Evolutionary conservation across 2,329 filamentous ascomycete genomes (phyloP).

Genomic region (Aureobasidium sp.): DNA sequence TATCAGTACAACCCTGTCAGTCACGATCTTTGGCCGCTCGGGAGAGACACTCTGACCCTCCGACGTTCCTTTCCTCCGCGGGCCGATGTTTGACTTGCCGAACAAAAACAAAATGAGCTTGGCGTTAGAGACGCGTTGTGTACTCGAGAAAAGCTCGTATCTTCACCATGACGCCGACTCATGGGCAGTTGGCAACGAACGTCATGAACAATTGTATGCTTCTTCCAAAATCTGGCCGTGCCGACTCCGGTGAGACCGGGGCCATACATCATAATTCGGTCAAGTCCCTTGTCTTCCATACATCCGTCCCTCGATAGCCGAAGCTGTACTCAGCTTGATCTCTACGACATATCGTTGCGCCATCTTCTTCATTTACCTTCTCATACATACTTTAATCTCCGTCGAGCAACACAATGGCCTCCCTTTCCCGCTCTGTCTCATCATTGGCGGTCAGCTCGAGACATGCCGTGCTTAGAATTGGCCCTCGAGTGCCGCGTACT

Average conservation of each 20-base stretch:
- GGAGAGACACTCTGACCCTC: neutral
- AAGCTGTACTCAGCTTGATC: neutral
- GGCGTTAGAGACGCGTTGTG: neutral
- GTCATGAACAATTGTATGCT: neutral
- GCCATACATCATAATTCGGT: neutral
- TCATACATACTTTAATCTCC: neutral
- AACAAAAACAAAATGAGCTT: neutral
- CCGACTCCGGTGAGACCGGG: neutral
- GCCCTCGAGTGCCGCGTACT: neutral
- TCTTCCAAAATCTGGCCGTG: neutral
- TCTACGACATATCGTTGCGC: neutral
- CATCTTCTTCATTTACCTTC: neutral
- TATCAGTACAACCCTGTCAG: neutral
- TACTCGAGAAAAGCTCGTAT: neutral
- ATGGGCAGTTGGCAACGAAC: neutral
- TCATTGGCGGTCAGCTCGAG: neutral
- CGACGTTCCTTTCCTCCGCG: neutral
- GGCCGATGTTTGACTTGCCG: neutral
- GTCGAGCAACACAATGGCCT: constrained; percentile 2
- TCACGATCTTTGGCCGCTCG: neutral
- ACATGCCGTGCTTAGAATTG: neutral
- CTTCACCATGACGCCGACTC: neutral
- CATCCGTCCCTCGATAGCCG: neutral
- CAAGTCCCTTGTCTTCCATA: neutral
- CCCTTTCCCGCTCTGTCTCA: constrained; percentile 1